Conservation (phyloP, 768 basidiomycete species). For the Trametes cubensis region DNA sequence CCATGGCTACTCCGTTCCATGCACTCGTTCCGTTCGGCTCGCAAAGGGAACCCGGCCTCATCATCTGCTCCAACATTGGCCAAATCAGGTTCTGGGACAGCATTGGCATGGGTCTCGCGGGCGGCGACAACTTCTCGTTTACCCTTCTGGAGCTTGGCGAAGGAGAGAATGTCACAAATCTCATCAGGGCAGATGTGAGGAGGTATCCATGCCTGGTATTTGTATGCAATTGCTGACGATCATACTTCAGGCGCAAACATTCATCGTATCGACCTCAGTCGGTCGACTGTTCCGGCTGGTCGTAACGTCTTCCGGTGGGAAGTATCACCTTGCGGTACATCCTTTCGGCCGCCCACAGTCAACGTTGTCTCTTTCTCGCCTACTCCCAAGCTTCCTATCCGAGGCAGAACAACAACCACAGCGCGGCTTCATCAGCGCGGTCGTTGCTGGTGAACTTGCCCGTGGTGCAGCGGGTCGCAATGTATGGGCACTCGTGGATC, state of each 20-base stretch:
- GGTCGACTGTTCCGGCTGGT: slow-evolving; percentile 68
- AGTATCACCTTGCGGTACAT: slow-evolving; percentile 59
- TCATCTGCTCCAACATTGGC: slow-evolving; percentile 73
- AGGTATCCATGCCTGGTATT: slow-evolving; percentile 15
- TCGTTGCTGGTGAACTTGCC: slow-evolving; percentile 48
- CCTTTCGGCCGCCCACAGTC: slow-evolving; percentile 61
- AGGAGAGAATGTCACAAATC: slow-evolving; percentile 64
- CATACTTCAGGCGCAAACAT: slow-evolving; percentile 58
- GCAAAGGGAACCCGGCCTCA: slow-evolving; percentile 83
- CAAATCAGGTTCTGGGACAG: slow-evolving; percentile 87
- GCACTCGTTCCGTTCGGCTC: slow-evolving; percentile 65
- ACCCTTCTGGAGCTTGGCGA: slow-evolving; percentile 50
- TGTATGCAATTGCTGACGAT: slow-evolving; percentile 2
- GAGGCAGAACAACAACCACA: slow-evolving; percentile 46
- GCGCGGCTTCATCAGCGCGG: slow-evolving; percentile 64
- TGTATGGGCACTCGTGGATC: slow-evolving; percentile 71
- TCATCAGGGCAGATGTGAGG: slow-evolving; percentile 68
- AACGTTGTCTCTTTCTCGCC: slow-evolving; percentile 46
- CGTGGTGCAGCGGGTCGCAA: slow-evolving; percentile 51
- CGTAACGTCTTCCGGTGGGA: slow-evolving; percentile 69
- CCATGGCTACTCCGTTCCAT: slow-evolving; percentile 53
- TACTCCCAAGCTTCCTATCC: slow-evolving; percentile 48
- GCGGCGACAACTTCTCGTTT: slow-evolving; percentile 67
- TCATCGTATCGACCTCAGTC: slow-evolving; percentile 66
- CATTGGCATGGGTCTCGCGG: slow-evolving; percentile 80